Base-by-base conservation (phyloP, 257 asterid species). In the Solanum sejunctum region DNA sequence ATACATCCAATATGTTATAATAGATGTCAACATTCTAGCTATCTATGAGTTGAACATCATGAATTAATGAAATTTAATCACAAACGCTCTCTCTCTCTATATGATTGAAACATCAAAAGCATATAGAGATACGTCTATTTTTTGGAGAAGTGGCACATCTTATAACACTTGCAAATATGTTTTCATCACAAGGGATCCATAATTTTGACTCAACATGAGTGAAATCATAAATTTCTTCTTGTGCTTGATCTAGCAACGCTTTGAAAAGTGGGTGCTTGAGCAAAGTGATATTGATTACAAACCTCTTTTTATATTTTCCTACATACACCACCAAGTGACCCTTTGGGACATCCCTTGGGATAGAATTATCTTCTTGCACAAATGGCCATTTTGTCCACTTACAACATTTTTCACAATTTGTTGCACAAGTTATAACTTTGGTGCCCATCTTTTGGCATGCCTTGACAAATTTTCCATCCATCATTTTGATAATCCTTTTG, bases 261-360 rank as follows among this genome's bases (percentile, higher is more conserved):
- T 89, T 94, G 86, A 95, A 93, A 9, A 93, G 91, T 1, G 99
- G 99, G 85, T 95, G 89, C 84, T 93, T 90, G 87, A 95, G 90
- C 52, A 94, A 85, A 83, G 88, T 83, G 20, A 95, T 88, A 83
- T 93, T 92, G 90, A 95, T 94, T 41, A 95, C 99, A 54, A 89
- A 93, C 86, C 98, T 92, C 84, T 92, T 94, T 47, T 86, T 90
- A 61, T 78, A 77, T 69, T 94, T 95, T 6, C 99, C 99, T 3
- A 94, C 99, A 43, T 94, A 95, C 60, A 94, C 94, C 23, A 91
- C 99, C 88, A 94, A 69, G 86, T 95, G 99, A 39, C 99, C 99
- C 92, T 88, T 95, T 3, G 99, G 98, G 39, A 95, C 99, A 78
- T 94, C 99, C 13, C 85, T 86, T 0, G 97, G 98, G 32, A 94